Percentiles rank a stretch among this genome's conserved stretches.
phyloP scores from a whole-genome alignment of 2,329 filamentous ascomycete genomes.

The Paramyrothecium sp. region DNA sequence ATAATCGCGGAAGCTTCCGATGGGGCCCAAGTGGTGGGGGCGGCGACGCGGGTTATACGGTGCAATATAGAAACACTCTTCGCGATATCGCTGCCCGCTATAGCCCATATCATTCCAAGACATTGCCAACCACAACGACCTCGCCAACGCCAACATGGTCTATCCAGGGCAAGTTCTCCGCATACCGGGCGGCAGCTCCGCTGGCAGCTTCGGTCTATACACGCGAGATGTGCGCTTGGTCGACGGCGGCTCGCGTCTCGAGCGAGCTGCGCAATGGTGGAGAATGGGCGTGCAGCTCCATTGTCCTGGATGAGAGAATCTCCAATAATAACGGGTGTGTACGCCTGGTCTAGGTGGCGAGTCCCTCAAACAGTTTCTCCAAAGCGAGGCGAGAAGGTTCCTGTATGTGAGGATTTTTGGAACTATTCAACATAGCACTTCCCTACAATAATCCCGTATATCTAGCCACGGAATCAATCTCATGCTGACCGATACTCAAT shows the following conservation, averaged over 20 bases:
- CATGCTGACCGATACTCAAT: too few relatives aligned
- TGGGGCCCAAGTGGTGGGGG: constrained; percentile 26
- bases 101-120: constrained; percentile 31
- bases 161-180: constrained; percentile 38
- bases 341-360: constrained; percentile 10
- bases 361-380: too few relatives aligned
- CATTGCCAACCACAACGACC: constrained; percentile 35
- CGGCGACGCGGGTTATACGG: constrained; percentile 25
- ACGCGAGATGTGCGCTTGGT: constrained; percentile 32
- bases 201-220: constrained; percentile 30
- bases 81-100: constrained; percentile 32
- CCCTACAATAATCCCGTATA: too few relatives aligned
- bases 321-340: constrained; percentile 27
- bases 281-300: constrained; percentile 26
- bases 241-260: constrained; percentile 31
- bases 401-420: too few relatives aligned
- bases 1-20: constrained; percentile 35
- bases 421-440: too few relatives aligned
- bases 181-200: constrained; percentile 26
- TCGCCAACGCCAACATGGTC: constrained; percentile 40
- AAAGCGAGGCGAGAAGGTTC: too few relatives aligned
- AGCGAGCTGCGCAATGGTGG: constrained; percentile 28
- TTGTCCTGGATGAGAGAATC: constrained; percentile 32
- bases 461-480: too few relatives aligned
- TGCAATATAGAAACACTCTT: constrained; percentile 40